These are phyloP conservation scores for Canna indica DNA, from an alignment of 176 grass and related monocot species.

Conservation along the genomic window DNA sequence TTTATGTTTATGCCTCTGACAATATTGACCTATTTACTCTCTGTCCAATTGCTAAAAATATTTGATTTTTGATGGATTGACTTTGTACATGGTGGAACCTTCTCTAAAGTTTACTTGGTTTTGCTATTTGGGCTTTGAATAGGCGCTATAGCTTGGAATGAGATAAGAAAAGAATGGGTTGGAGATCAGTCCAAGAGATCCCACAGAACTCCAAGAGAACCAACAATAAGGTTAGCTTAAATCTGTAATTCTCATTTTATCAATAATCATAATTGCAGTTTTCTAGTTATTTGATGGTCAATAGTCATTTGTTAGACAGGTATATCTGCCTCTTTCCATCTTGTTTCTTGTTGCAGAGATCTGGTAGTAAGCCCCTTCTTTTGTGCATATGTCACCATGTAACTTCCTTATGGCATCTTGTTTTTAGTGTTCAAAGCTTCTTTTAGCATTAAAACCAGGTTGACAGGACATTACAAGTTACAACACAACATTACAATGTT, in stretches of 20 bases:
- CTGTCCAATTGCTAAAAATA: not conserved
- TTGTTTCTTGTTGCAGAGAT: not conserved
- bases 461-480: no score
- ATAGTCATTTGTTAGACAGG: not conserved
- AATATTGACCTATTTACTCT: not conserved
- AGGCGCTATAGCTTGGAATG: conserved; percentile 80
- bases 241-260: not conserved
- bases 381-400: not conserved
- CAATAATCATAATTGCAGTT: not conserved
- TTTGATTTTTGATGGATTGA: not conserved
- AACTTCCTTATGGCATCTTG: no score
- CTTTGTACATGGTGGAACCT: not conserved
- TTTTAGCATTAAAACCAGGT: no score
- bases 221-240: conserved; percentile 56
- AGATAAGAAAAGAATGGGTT: conserved; percentile 70
- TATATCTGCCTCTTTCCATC: not conserved
- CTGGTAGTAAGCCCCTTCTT: not conserved
- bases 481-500: no score
- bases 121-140: conserved; percentile 4
- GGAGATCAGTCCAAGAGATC: conserved; percentile 44
- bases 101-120: not conserved
- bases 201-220: conserved; percentile 41
- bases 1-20: not conserved
- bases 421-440: no score
- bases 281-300: not conserved